Base-by-base conservation (phyloP, 768 basidiomycete species). In the Daedaleopsis sinensis region DNA sequence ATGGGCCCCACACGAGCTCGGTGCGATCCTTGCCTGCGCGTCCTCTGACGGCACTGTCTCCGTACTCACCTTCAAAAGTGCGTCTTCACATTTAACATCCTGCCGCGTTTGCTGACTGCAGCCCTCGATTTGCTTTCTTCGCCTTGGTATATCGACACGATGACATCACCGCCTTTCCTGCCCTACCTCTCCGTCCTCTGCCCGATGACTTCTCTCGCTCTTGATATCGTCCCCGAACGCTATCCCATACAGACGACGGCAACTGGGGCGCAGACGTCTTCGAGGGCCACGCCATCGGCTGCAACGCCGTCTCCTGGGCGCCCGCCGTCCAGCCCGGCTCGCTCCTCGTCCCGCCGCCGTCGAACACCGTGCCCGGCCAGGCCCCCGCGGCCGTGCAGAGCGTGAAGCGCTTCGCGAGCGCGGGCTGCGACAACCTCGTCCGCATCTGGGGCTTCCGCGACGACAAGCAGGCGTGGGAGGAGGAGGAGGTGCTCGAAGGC, bases 1-100 rank as follows among this genome's bases (percentile, higher is more conserved):
- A 0, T 99, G 97, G 97, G 96, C 96, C n/a, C 95, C 97, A 2
- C 95, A 97, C 68, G 96, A 98, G 72, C 85, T 98, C 15, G 97
- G 96, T 37, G 94, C 97, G 1, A 96, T 98, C 64, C 82, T 98
- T 43, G 96, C 94, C 5, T 99, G 97, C 71, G 96, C 96, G 1
- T 96, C 93, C 21, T 96, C 94, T 1, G 97, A 99, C 74, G 96
- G 96, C 64, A 96, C 96, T 73, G 84, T 99, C 44, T 98, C 96
- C 10, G 95, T 99, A 39, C 80, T 99, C 57, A 91, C 91, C 8
- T 98, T 98, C 81, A 96, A 97, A 85, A 94, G 95, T 95, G 60
- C 50, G 86, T 80, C n/a, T 38, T 9, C 35, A 16, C 11, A 42
- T 42, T 42, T 4, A 10, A 12, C 39, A 13, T 42, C 39, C 11